phyloP scores from a whole-genome alignment of 2,329 filamentous ascomycete species.

The Colletotrichum sublineola region DNA sequence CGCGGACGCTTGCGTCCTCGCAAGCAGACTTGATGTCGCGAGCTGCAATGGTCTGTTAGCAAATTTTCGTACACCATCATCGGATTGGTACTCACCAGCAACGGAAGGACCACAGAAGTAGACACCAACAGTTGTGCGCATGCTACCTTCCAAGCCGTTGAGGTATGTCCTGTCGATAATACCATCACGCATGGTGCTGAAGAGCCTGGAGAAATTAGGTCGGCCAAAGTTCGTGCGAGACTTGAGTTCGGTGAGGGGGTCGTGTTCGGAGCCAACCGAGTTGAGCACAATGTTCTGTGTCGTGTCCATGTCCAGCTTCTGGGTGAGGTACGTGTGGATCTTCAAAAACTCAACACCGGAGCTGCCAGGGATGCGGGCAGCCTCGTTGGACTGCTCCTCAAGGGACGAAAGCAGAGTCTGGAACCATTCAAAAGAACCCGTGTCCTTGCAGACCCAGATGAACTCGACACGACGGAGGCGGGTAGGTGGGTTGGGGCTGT shows the following conservation, averaged over 20 bases:
- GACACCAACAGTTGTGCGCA: slow-evolving; percentile 90
- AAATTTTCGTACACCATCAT: not conserved
- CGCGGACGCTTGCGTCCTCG: slow-evolving; percentile 76
- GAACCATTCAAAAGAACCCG: slow-evolving; percentile 98
- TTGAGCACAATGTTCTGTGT: slow-evolving; percentile 98
- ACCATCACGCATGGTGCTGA: slow-evolving; percentile 87
- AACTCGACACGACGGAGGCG: slow-evolving; percentile 96
- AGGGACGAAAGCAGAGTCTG: slow-evolving; percentile 92
- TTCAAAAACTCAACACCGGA: slow-evolving; percentile 88
- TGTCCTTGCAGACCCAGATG: slow-evolving; percentile 98
- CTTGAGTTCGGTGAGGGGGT: slow-evolving; percentile 92
- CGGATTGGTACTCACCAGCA: slow-evolving; percentile 62
- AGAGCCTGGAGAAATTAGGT: slow-evolving; percentile 86
- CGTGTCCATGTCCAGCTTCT: slow-evolving; percentile 91
- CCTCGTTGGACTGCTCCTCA: slow-evolving; percentile 84
- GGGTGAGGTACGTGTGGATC: slow-evolving; percentile 98
- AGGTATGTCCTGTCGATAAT: slow-evolving; percentile 90
- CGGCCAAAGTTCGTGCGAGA: slow-evolving; percentile 94
- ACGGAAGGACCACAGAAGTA: slow-evolving; percentile 96
- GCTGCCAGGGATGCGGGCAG: slow-evolving; percentile 75
- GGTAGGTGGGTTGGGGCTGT: slow-evolving; percentile 87
- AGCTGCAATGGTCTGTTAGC: slow-evolving; percentile 68
- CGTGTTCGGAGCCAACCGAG: slow-evolving; percentile 86
- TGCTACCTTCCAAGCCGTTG: slow-evolving; percentile 80
- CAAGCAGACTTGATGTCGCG: slow-evolving; percentile 88